Base-by-base conservation (phyloP, 2,329 filamentous ascomycete genomes). In the Colletotrichum magnum region DNA sequence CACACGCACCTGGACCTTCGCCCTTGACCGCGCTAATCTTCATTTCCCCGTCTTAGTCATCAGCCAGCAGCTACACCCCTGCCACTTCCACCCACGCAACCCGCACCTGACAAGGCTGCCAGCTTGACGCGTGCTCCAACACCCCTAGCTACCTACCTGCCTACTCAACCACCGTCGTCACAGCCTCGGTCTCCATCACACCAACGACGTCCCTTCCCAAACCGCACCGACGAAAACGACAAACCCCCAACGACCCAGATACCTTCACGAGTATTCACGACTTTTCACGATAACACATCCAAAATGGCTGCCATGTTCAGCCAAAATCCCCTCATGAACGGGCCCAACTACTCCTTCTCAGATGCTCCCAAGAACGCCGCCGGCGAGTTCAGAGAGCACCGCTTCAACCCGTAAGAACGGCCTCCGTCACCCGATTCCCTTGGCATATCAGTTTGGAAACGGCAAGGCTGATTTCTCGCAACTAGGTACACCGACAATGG, bases 401-500 rank as follows among this genome's bases (percentile, higher is more conserved):
- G 91, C 75, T 98, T 98, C 85, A 95, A 97, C 84, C 95, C 95
- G 95, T 97, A 89, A 77, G 93, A 74, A 57, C 43, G 58, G 50
- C 54, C 24, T n/a, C 48, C 43, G 6, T 28, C 28, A 21, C 18
- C 63, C 10, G 21, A 39, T 18, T 24, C n/a, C 28, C 54, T 21
- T 15, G 3, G 2, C 9, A n/a, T 21, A 5, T 18, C n/a, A 13
- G n/a, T 3, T 18, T 12, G 28, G 58, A 45, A 60, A 73, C 64
- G 67, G 41, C 3, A 28, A 59, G 32, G 58, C 59, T 64, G 24
- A 45, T 28, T 60, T 72, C 54, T 26, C 26, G 4, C 75, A n/a
- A 16, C 39, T 10, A 96, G 93, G 75, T 99, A 99, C 84, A 97
- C 96, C 74, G 95, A 99, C 86, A 99, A 99, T 81, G 96, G 96